Evolutionary conservation across 805 yeast genomes (phyloP), one percentile per base, ranked within the genome.

Genomic region (Myxozyma sirexii): DNA sequence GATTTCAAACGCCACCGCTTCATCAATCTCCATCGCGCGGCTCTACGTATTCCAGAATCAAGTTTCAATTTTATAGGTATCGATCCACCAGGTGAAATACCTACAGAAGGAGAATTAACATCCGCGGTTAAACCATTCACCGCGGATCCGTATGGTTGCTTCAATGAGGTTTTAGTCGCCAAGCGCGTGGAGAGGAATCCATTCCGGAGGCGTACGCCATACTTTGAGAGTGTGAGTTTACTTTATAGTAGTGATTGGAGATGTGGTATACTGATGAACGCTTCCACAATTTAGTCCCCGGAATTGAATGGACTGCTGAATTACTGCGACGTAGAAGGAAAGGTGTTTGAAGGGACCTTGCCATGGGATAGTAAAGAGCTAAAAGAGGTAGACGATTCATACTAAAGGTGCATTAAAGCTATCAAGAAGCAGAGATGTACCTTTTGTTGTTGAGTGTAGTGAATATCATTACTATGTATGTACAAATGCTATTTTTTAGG

Each of bases 1-100:
- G 90, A 84, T 46, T 90, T 90, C 73, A 90, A 90, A 68, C 73
- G 82, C 55, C 69, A 70, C 19, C 75, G 96, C 54, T 89, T 88
- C 68, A 46, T 37, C 8, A 47, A 55, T 6, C 42, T 69, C 31
- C 73, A 70, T 47, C 53, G 70, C 19, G 57, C 50, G 12, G 70
- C 70, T 3, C 29, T 68, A 17, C 44, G 67, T 19, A 56, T 57
- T 39, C 70, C 70, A 4, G 56, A 61, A 24, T 6, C 41, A 3
- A 43, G 48, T 13, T 66, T 67, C 35, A 15, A 57, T 8, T 64
- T 54, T 21, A 43, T 60, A n/a, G 70, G 70, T 1, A 52, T 66
- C 4, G 60, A 66, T 46, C 67, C 69, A 6, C 56, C 56, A 5
- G 59, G 62, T 8, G 55, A 46, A 4, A 17, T 27, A 1, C 64